Evolutionary conservation across 352 stramenopile genomes (phyloP).

Genomic region (Pythium insidiosum): DNA sequence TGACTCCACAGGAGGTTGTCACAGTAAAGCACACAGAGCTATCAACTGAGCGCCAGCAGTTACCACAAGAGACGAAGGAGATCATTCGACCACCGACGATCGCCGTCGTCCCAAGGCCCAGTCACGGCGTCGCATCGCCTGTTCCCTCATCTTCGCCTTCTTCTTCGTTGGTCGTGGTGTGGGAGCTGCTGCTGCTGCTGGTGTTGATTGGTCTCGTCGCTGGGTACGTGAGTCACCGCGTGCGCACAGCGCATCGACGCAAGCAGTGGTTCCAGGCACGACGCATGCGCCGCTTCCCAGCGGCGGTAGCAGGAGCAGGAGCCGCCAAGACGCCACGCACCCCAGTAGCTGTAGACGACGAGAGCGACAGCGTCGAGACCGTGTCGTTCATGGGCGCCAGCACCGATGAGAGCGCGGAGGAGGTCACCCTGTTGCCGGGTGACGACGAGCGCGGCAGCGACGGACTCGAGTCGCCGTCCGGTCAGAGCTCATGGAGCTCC

Average conservation of each 20-base stretch:
- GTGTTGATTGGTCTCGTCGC: constrained; percentile 29
- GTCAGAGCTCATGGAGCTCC: too few species aligned
- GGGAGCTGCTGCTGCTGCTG: constrained; percentile 30
- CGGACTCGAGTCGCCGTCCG: too few species aligned
- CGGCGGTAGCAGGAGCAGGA: constrained; percentile 8
- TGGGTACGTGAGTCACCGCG: constrained; percentile 32
- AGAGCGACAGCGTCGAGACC: constrained; percentile 27
- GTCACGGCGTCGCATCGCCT: too few species aligned
- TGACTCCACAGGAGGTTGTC: too few species aligned
- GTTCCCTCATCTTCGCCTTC: too few species aligned
- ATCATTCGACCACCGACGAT: too few species aligned
- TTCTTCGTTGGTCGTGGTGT: constrained; percentile 26
- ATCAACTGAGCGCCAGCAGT: too few species aligned
- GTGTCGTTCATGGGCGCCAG: constrained; percentile 28
- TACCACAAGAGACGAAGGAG: too few species aligned
- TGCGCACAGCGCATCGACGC: constrained; percentile 38
- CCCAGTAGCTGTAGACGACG: too few species aligned
- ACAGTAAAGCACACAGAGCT: too few species aligned
- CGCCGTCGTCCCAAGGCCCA: too few species aligned
- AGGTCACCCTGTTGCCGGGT: constrained; percentile 23
- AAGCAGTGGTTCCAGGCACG: constrained; percentile 39
- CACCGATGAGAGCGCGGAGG: constrained; percentile 13
- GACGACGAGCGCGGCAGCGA: constrained; percentile 17
- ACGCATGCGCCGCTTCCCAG: constrained; percentile 21
- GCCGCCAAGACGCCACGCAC: too few species aligned